These are phyloP conservation scores for Endocarpon pusillum DNA, from an alignment of 495 filamentous ascomycete species.

Conservation along the genomic window DNA sequence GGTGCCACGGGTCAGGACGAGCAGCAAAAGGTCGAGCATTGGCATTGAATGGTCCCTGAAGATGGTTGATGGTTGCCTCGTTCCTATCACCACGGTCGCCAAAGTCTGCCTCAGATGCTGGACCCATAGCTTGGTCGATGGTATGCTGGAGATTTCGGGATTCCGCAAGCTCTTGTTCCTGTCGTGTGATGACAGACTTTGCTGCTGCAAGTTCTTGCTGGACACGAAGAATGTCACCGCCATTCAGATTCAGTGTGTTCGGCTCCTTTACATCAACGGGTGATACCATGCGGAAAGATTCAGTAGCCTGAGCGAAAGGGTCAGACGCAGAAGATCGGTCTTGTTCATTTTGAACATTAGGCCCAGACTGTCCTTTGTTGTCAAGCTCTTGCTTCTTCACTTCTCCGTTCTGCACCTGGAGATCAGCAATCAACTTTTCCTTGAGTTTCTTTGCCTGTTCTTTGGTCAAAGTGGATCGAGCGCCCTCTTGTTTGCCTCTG, in stretches of 20 bases:
- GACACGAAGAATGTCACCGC: constrained; percentile 37
- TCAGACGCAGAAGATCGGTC: constrained; percentile 33
- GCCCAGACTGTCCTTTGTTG: constrained; percentile 20
- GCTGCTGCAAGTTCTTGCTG: constrained; percentile 61
- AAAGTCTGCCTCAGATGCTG: constrained; percentile 39
- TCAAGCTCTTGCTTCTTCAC: constrained; percentile 36
- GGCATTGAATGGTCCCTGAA: constrained; percentile 37
- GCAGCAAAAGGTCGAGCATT: constrained; percentile 31
- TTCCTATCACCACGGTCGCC: constrained; percentile 26
- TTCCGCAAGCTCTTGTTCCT: constrained; percentile 72
- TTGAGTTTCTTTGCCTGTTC: constrained; percentile 35
- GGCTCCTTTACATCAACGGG: constrained; percentile 11
- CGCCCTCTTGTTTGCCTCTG: neutral
- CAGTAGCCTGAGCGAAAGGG: constrained; percentile 39
- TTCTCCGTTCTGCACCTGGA: constrained; percentile 47
- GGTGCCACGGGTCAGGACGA: constrained; percentile 43
- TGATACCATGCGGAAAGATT: constrained; percentile 25
- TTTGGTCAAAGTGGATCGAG: neutral
- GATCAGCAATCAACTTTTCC: too few species aligned
- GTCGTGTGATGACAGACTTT: constrained; percentile 59
- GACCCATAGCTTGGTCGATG: constrained; percentile 52
- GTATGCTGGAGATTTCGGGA: constrained; percentile 61
- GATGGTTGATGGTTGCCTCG: constrained; percentile 34
- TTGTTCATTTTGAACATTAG: constrained; percentile 19
- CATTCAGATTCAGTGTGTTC: constrained; percentile 16